These are phyloP conservation scores for Eimeria tenella DNA, from an alignment of 169 alveolate genomes.

Conservation along the genomic window DNA sequence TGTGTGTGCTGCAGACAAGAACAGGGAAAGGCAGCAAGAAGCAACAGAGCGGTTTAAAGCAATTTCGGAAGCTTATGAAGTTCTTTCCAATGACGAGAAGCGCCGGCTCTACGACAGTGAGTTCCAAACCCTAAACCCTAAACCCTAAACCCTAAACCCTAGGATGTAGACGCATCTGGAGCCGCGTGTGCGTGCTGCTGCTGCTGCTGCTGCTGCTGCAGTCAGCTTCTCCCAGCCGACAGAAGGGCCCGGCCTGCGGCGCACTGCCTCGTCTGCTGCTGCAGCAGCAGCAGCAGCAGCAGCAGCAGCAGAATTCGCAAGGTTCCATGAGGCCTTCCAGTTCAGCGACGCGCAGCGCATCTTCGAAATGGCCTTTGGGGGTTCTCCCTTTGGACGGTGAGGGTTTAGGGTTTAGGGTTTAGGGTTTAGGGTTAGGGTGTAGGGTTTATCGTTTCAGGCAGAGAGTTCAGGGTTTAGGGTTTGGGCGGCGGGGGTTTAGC, in stretches of 20 bases:
- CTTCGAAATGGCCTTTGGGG: constrained; percentile 73
- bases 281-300: constrained; percentile 71
- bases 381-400: background rate
- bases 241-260: constrained; percentile 5
- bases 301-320: constrained; percentile 52
- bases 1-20: constrained; percentile 86
- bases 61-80: constrained; percentile 94
- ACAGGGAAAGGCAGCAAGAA: constrained; percentile 88
- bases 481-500: background rate
- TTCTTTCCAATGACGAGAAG: constrained; percentile 92
- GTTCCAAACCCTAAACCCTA: background rate
- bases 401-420: constrained; percentile 1
- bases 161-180: background rate
- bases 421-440: background rate
- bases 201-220: background rate
- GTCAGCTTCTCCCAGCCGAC: background rate
- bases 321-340: constrained; percentile 41
- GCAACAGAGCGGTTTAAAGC: constrained; percentile 92
- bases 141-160: background rate
- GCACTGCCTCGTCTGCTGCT: background rate
- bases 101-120: constrained; percentile 81
- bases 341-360: constrained; percentile 69
- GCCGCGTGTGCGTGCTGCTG: background rate
- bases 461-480: background rate
- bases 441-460: too few species aligned